Conservation (phyloP, 2,329 filamentous ascomycete genomes). For the Fusarium gaditjirri region DNA sequence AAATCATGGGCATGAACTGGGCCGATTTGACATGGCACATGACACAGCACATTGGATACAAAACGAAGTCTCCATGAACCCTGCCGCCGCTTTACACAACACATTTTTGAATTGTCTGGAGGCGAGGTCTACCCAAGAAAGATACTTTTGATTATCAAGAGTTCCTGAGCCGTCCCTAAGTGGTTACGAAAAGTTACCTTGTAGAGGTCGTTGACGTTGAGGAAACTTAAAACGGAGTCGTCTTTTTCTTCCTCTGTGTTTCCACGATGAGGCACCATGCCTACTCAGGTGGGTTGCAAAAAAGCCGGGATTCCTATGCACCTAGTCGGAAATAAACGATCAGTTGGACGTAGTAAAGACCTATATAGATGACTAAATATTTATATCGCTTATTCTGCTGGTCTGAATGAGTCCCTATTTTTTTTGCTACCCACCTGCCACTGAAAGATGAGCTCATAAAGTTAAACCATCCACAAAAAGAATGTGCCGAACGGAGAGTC, state of each 20-base stretch:
- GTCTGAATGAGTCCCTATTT: too few species aligned
- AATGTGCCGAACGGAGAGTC: not conserved
- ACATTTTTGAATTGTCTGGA: not conserved
- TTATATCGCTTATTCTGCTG: too few species aligned
- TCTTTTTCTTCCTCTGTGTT: not conserved
- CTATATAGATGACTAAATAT: too few species aligned
- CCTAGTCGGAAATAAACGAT: too few species aligned
- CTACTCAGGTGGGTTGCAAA: too few species aligned
- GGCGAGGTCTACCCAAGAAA: not conserved
- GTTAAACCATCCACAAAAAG: not conserved
- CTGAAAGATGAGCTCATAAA: not conserved
- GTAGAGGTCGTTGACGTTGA: not conserved
- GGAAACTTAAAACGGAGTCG: not conserved
- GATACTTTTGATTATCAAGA: not conserved
- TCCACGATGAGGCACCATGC: not conserved
- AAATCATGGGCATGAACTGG: slow-evolving; percentile 4
- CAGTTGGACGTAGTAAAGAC: too few species aligned
- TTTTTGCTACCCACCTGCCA: too few species aligned
- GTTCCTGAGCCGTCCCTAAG: not conserved
- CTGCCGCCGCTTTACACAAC: slow-evolving; percentile 17
- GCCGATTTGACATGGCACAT: slow-evolving; percentile 23
- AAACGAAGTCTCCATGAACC: slow-evolving; percentile 9
- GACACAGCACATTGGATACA: slow-evolving; percentile 9
- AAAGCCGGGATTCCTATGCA: too few species aligned
- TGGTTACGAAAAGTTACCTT: not conserved